These are phyloP conservation scores for Chaetomium strumarium DNA, from an alignment of 2,329 filamentous ascomycete species.

Conservation along the genomic window DNA sequence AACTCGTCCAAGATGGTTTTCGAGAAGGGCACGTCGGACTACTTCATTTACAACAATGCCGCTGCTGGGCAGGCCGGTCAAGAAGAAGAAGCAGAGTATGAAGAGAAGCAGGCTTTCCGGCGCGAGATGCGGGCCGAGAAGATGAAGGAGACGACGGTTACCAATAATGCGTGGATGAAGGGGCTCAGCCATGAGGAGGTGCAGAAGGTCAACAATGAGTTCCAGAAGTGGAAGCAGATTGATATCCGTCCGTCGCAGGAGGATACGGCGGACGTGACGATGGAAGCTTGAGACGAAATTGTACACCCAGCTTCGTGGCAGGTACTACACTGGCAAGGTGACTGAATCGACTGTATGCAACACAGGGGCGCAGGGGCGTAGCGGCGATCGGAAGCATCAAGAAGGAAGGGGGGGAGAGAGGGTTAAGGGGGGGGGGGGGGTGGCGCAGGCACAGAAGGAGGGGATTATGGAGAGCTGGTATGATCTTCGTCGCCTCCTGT, in stretches of 20 bases:
- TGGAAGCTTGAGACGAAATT: conserved; percentile 12
- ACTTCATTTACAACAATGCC: conserved; percentile 64
- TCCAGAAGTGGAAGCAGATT: conserved; percentile 48
- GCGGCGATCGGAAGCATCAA: no score
- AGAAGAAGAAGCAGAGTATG: conserved; percentile 51
- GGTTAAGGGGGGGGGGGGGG: no score
- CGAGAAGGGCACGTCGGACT: conserved; percentile 63
- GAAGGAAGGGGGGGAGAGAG: no score
- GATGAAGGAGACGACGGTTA: conserved; percentile 72
- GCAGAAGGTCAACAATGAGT: conserved; percentile 66
- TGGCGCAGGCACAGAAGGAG: no score
- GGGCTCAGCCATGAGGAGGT: conserved; percentile 72
- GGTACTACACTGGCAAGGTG: not conserved
- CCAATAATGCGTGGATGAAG: conserved; percentile 74
- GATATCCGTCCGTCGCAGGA: conserved; percentile 10
- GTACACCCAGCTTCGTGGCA: no score
- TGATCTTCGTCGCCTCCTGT: no score
- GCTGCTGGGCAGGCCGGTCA: conserved; percentile 27
- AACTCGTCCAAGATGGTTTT: conserved; percentile 78
- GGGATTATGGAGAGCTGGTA: no score
- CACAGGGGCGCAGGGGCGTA: not conserved
- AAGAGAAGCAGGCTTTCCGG: conserved; percentile 33
- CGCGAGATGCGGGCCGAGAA: conserved; percentile 39
- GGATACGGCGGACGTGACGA: conserved; percentile 10
- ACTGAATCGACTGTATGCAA: not conserved